These are phyloP conservation scores for Paralagenidium karlingii DNA, from an alignment of 352 stramenopile genomes.

Conservation along the genomic window DNA sequence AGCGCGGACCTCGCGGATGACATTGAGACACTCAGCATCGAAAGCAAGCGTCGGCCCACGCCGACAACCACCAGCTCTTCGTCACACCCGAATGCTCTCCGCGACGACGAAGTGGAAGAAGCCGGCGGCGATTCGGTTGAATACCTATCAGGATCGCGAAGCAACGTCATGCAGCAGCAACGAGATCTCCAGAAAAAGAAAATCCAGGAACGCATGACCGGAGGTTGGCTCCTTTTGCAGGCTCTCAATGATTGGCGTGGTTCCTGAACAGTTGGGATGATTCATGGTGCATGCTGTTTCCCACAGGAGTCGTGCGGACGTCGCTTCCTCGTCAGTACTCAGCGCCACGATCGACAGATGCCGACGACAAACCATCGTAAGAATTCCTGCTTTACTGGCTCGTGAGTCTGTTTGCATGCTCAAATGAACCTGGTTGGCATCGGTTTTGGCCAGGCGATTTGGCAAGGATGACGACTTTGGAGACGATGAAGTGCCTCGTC, in stretches of 20 bases:
- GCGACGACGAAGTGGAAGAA: conserved; percentile 66
- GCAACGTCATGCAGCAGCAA: conserved; percentile 74
- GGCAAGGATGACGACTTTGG: conserved; percentile 55
- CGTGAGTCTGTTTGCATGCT: not conserved
- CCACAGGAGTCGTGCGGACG: conserved; percentile 52
- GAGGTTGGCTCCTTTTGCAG: too few species aligned
- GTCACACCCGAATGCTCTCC: conserved; percentile 58
- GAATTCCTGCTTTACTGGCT: conserved; percentile 7
- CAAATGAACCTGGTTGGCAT: not conserved
- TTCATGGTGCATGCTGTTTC: not conserved
- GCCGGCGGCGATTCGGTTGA: conserved; percentile 16
- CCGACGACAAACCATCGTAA: conserved; percentile 76
- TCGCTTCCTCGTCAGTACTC: conserved; percentile 71
- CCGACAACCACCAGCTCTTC: conserved; percentile 11
- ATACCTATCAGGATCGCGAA: conserved; percentile 48
- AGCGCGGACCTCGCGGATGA: conserved; percentile 30
- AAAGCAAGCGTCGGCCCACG: conserved; percentile 22
- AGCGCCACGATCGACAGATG: conserved; percentile 47
- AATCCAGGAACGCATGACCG: conserved; percentile 69
- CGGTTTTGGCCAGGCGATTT: conserved; percentile 31
- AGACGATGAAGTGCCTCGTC: conserved; percentile 16
- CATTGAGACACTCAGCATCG: conserved; percentile 46
- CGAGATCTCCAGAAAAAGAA: conserved; percentile 82
- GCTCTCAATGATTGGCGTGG: not conserved
- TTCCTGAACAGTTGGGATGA: not conserved